These are phyloP conservation scores for Aegilops sharonensis DNA, from an alignment of 176 grass and related monocot genomes.

Conservation along the genomic window DNA sequence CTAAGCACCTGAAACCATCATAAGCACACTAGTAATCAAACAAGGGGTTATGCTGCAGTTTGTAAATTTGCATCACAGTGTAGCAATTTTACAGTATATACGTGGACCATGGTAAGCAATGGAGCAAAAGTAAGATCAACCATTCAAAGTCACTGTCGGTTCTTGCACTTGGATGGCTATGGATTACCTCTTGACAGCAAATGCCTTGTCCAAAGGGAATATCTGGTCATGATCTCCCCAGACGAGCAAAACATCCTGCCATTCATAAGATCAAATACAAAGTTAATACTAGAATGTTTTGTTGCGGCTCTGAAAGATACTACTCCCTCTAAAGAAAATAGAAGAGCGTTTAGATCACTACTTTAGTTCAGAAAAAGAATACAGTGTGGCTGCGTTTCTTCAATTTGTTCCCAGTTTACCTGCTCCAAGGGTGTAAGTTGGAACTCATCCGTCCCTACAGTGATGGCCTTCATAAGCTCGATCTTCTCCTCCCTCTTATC, in stretches of 20 bases:
- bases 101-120: not conserved
- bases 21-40: not conserved
- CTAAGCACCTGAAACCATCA: constrained; percentile 38
- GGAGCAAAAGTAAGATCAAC: not conserved
- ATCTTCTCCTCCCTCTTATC: constrained; percentile 71
- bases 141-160: not conserved
- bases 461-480: constrained; percentile 53
- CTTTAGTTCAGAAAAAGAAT: not conserved
- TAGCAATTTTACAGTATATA: not conserved
- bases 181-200: constrained; percentile 54
- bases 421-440: constrained; percentile 62
- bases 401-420: constrained; percentile 17
- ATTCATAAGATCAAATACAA: not conserved
- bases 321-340: too few species aligned
- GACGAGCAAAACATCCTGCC: constrained; percentile 59
- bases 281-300: not conserved
- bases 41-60: not conserved
- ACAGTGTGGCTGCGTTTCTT: not conserved
- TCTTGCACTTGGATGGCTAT: not conserved
- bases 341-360: too few species aligned
- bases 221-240: constrained; percentile 80
- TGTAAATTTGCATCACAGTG: not conserved
- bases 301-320: not conserved
- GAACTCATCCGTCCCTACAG: constrained; percentile 58
- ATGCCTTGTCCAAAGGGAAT: constrained; percentile 69